Evolutionary conservation across 768 basidiomycete genomes (phyloP).

Genomic region (Psilocybe azurescens): DNA sequence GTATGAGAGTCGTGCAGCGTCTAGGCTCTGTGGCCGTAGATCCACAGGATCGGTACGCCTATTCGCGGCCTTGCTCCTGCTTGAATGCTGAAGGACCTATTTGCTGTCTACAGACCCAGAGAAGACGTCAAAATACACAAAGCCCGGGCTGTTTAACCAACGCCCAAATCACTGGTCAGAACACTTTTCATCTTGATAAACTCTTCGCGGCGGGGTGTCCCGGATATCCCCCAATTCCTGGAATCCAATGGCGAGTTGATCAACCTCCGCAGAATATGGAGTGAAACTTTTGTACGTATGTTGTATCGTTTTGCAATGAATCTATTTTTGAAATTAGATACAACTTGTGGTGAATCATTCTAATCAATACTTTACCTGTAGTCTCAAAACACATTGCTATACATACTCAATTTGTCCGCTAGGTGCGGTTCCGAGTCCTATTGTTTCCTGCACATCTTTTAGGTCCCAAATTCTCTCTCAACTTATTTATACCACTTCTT

Average conservation of each 20-base stretch:
- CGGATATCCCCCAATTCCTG: too few species aligned
- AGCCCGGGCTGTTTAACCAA: slow-evolving; percentile 48
- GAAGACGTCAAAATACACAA: slow-evolving; percentile 95
- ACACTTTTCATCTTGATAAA: background rate
- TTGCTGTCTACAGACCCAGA: slow-evolving; percentile 43
- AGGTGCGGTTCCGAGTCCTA: slow-evolving; percentile 24
- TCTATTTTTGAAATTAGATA: slow-evolving; percentile 22
- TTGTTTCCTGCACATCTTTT: background rate
- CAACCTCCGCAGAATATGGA: background rate
- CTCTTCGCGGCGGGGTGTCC: background rate
- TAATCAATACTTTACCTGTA: slow-evolving; percentile 11
- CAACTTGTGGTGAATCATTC: slow-evolving; percentile 10
- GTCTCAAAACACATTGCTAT: slow-evolving; percentile 21
- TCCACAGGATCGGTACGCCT: slow-evolving; percentile 78
- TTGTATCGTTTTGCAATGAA: slow-evolving; percentile 13
- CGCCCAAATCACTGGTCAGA: background rate
- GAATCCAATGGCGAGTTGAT: background rate
- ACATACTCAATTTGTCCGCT: slow-evolving; percentile 4
- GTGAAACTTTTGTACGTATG: slow-evolving; percentile 10
- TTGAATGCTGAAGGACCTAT: slow-evolving; percentile 3
- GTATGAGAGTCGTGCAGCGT: slow-evolving; percentile 92
- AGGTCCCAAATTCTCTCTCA: background rate
- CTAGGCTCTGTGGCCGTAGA: slow-evolving; percentile 92
- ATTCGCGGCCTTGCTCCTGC: slow-evolving; percentile 6
- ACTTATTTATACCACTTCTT: slow-evolving; percentile 11